phyloP scores from a whole-genome alignment of 257 asterid genomes.

The Penstemon newberryi region DNA sequence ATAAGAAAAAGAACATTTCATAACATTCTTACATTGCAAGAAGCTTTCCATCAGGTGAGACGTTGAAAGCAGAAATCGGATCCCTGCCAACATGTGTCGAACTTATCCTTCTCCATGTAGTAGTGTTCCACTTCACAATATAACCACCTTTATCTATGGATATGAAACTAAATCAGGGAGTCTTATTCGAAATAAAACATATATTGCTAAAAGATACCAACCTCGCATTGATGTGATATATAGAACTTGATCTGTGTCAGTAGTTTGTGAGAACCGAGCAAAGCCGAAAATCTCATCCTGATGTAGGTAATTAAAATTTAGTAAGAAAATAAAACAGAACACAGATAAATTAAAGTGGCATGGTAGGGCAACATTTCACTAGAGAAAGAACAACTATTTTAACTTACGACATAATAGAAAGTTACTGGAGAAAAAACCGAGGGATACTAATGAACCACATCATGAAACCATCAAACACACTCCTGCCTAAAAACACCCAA shows the following conservation, averaged over 20 bases:
- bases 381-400: constrained; percentile 20
- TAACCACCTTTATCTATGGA: constrained; percentile 56
- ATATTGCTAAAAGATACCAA: constrained; percentile 33
- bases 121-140: constrained; percentile 67
- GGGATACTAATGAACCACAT: constrained; percentile 12
- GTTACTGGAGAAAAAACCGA: background rate
- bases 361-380: background rate
- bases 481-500: background rate
- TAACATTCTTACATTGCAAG: constrained; percentile 70
- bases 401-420: background rate
- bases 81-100: constrained; percentile 61
- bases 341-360: constrained; percentile 1
- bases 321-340: constrained; percentile 13
- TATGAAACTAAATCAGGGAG: constrained; percentile 23
- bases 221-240: constrained; percentile 67
- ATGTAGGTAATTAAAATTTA: constrained; percentile 23
- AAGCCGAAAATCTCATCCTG: constrained; percentile 81
- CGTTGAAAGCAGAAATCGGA: constrained; percentile 79
- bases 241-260: constrained; percentile 59
- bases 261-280: constrained; percentile 70
- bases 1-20: background rate
- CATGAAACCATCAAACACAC: constrained; percentile 3
- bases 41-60: constrained; percentile 80
- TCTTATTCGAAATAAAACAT: constrained; percentile 15
- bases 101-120: constrained; percentile 67